These are phyloP conservation scores for Starmera caribaea DNA, from an alignment of 805 yeast genomes.

Conservation along the genomic window DNA sequence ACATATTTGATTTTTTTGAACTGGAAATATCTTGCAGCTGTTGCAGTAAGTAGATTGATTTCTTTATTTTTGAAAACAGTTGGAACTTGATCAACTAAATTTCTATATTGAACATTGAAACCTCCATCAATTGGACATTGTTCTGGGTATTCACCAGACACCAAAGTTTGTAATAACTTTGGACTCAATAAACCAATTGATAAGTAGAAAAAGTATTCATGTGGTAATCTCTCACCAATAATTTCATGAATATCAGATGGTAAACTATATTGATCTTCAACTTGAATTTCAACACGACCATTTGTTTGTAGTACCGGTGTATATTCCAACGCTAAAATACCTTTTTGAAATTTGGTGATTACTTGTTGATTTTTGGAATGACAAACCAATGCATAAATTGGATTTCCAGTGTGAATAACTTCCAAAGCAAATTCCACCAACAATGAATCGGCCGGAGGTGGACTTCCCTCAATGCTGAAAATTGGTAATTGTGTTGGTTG, in stretches of 20 bases:
- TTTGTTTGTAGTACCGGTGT: slow-evolving; percentile 63
- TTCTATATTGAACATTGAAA: slow-evolving; percentile 44
- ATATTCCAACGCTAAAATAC: slow-evolving; percentile 55
- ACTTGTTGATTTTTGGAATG: slow-evolving; percentile 35
- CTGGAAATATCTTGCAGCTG: slow-evolving; percentile 79
- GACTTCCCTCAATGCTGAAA: slow-evolving; percentile 17
- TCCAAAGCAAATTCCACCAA: slow-evolving; percentile 28
- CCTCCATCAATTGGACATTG: slow-evolving; percentile 62
- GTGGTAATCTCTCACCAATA: slow-evolving; percentile 76
- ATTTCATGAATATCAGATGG: slow-evolving; percentile 80
- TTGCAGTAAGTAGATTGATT: slow-evolving; percentile 57
- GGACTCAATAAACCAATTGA: slow-evolving; percentile 66
- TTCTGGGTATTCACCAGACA: slow-evolving; percentile 52
- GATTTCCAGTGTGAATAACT: slow-evolving; percentile 31
- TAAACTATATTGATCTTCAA: slow-evolving; percentile 20
- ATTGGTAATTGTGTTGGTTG: slow-evolving; percentile 57
- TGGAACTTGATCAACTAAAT: slow-evolving; percentile 37
- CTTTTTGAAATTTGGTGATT: slow-evolving; percentile 50
- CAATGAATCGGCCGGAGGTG: slow-evolving; percentile 15
- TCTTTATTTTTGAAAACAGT: slow-evolving; percentile 47
- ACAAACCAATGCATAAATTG: slow-evolving; percentile 38
- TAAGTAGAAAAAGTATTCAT: slow-evolving; percentile 74
- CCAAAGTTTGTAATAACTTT: slow-evolving; percentile 55
- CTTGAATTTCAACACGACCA: slow-evolving; percentile 59
- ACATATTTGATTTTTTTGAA: slow-evolving; percentile 49